A percentile compares a stretch with the other conserved stretches of the same genome.
These are phyloP conservation scores for Coccinonectria pachysandricola DNA, from an alignment of 2,329 filamentous ascomycete genomes.

Conservation along the genomic window DNA sequence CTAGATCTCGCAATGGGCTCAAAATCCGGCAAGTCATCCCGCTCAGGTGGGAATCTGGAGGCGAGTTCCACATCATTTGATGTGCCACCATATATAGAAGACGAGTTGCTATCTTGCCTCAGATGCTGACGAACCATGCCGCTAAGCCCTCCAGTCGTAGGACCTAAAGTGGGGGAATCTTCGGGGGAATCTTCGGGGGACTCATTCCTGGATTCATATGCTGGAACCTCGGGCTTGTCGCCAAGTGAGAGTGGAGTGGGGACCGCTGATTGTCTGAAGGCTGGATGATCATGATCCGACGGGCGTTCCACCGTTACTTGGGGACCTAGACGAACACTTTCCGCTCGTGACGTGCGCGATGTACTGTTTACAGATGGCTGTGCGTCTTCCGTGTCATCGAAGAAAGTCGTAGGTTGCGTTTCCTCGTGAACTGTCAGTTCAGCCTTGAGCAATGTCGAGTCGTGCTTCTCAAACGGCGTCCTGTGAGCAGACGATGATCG, in stretches of 20 bases:
- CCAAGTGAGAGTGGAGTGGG: slow-evolving; percentile 32
- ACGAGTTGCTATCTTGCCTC: slow-evolving; percentile 68
- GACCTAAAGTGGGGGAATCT: slow-evolving; percentile 75
- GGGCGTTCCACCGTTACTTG: slow-evolving; percentile 35
- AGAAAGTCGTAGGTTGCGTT: slow-evolving; percentile 28
- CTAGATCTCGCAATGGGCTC: slow-evolving; percentile 25
- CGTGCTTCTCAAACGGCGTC: slow-evolving; percentile 23
- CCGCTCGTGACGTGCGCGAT: slow-evolving; percentile 1
- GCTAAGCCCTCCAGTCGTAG: slow-evolving; percentile 53
- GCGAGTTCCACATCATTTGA: slow-evolving; percentile 23
- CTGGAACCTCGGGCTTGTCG: slow-evolving; percentile 3
- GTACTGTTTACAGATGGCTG: slow-evolving; percentile 13
- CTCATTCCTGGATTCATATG: slow-evolving; percentile 4
- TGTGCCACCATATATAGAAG: slow-evolving; percentile 59
- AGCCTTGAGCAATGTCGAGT: slow-evolving; percentile 17
- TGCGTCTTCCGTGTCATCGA: slow-evolving; percentile 34
- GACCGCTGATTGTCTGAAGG: slow-evolving; percentile 36
- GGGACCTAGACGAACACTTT: slow-evolving; percentile 13
- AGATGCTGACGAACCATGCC: slow-evolving; percentile 79
- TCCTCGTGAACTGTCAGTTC: slow-evolving; percentile 26
- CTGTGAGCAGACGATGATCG: slow-evolving; percentile 36
- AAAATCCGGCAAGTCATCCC: slow-evolving; percentile 15
- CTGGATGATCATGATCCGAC: slow-evolving; percentile 44
- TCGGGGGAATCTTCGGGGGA: slow-evolving; percentile 22
- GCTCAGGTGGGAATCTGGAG: slow-evolving; percentile 26